Conservation (phyloP, 2,329 filamentous ascomycete species). For the Cryphonectria radicalis region DNA sequence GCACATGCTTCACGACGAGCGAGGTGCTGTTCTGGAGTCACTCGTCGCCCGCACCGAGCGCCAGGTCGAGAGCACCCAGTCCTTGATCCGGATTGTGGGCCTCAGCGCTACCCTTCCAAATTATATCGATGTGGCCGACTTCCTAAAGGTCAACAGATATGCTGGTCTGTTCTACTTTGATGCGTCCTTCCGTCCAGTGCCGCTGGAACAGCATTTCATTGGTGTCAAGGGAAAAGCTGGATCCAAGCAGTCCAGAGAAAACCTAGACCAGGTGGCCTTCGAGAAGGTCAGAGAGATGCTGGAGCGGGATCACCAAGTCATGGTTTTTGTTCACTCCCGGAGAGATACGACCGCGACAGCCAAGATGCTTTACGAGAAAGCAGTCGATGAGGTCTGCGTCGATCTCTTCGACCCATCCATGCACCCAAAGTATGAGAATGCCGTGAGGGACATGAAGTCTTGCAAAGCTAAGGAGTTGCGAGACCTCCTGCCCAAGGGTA, state of each 20-base stretch:
- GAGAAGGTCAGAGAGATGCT: slow-evolving; percentile 97
- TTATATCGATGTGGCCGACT: slow-evolving; percentile 95
- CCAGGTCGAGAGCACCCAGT: slow-evolving; percentile 97
- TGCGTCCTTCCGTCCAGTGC: slow-evolving; percentile 91
- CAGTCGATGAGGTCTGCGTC: slow-evolving; percentile 75
- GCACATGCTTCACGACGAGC: slow-evolving; percentile 98
- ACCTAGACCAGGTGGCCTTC: slow-evolving; percentile 84
- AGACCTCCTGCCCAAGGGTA: slow-evolving; percentile 85
- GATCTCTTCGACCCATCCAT: slow-evolving; percentile 82
- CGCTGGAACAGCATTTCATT: slow-evolving; percentile 95
- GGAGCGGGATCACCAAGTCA: slow-evolving; percentile 88
- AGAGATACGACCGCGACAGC: slow-evolving; percentile 93
- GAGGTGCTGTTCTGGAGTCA: slow-evolving; percentile 93
- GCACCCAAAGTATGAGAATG: slow-evolving; percentile 80
- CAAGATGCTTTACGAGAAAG: slow-evolving; percentile 83
- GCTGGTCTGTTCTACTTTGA: slow-evolving; percentile 97
- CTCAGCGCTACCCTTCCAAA: slow-evolving; percentile 96
- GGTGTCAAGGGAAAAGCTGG: slow-evolving; percentile 92
- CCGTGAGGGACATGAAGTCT: slow-evolving; percentile 81
- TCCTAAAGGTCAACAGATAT: slow-evolving; percentile 91
- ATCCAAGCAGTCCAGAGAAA: slow-evolving; percentile 80
- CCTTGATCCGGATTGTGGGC: slow-evolving; percentile 92
- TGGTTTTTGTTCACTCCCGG: slow-evolving; percentile 98
- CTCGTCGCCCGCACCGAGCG: slow-evolving; percentile 92
- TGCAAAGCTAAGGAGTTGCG: slow-evolving; percentile 86